phyloP scores from a whole-genome alignment of 1,284 basidiomycete species.

The Pholiota adiposa region DNA sequence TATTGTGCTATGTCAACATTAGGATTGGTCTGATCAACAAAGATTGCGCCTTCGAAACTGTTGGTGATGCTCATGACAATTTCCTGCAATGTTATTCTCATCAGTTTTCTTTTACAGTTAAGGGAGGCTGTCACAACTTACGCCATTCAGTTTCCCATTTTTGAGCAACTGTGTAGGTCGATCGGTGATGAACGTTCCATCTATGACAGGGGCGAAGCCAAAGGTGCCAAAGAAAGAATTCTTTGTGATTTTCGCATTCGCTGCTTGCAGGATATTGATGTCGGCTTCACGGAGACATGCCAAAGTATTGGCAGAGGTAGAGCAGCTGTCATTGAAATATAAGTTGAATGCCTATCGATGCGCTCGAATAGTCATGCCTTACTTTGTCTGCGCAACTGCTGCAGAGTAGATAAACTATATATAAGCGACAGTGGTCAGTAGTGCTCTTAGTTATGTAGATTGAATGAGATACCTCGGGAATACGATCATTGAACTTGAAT shows the following conservation, averaged over 20 bases:
- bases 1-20: slow-evolving; percentile 35
- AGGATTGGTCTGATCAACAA: slow-evolving; percentile 37
- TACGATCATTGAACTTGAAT: slow-evolving; percentile 45
- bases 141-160: slow-evolving; percentile 42
- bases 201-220: slow-evolving; percentile 46
- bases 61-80: slow-evolving; percentile 41
- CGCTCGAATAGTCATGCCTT: no score
- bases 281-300: slow-evolving; percentile 38
- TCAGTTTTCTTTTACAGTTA: no score
- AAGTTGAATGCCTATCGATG: no score
- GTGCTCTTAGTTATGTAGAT: not conserved
- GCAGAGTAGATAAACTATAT: slow-evolving; percentile 38
- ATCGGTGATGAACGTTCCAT: slow-evolving; percentile 46
- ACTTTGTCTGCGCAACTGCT: slow-evolving; percentile 36
- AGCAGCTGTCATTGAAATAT: slow-evolving; percentile 35
- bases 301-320: slow-evolving; percentile 33
- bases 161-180: slow-evolving; percentile 41
- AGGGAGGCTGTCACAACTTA: no score
- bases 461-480: slow-evolving; percentile 49
- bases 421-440: not conserved
- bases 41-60: slow-evolving; percentile 41
- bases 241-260: slow-evolving; percentile 38
- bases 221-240: slow-evolving; percentile 45
- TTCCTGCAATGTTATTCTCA: slow-evolving; percentile 29
- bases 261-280: slow-evolving; percentile 31